Evolutionary conservation across 257 asterid genomes (phyloP).

Genomic region (Paraleonurus japonicus): DNA sequence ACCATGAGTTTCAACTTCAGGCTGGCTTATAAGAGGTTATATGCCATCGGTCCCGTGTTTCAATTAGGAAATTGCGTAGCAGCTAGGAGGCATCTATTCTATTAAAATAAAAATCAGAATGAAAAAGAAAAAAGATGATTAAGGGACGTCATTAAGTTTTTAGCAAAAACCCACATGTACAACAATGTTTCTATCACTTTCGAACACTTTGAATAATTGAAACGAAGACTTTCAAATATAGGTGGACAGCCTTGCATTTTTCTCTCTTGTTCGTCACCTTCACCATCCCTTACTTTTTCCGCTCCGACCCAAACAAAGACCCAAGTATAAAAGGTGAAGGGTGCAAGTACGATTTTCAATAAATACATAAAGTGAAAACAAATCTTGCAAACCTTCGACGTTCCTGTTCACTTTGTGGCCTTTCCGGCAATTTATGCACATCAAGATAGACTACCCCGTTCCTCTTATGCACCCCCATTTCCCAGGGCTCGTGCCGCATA

Average conservation of each 20-base stretch:
- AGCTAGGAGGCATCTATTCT: conserved; percentile 3
- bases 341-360: background rate
- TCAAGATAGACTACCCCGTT: conserved; percentile 91
- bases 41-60: too few species aligned
- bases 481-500: conserved; percentile 94
- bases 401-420: conserved; percentile 86
- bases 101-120: background rate
- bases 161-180: conserved; percentile 3
- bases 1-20: too few species aligned
- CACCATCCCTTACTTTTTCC: background rate
- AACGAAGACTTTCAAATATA: background rate
- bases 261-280: background rate
- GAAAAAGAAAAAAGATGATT: conserved; percentile 1
- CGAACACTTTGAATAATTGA: background rate
- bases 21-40: too few species aligned
- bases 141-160: background rate
- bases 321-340: conserved; percentile 3
- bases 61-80: too few species aligned
- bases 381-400: conserved; percentile 75
- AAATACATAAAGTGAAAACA: background rate
- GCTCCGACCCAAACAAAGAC: background rate
- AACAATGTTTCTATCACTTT: background rate
- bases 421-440: conserved; percentile 89
- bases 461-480: conserved; percentile 99
- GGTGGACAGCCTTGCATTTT: background rate